Evolutionary conservation across 2,329 filamentous ascomycete species (phyloP).

Genomic region (Lasiodiplodia hormozganensis): DNA sequence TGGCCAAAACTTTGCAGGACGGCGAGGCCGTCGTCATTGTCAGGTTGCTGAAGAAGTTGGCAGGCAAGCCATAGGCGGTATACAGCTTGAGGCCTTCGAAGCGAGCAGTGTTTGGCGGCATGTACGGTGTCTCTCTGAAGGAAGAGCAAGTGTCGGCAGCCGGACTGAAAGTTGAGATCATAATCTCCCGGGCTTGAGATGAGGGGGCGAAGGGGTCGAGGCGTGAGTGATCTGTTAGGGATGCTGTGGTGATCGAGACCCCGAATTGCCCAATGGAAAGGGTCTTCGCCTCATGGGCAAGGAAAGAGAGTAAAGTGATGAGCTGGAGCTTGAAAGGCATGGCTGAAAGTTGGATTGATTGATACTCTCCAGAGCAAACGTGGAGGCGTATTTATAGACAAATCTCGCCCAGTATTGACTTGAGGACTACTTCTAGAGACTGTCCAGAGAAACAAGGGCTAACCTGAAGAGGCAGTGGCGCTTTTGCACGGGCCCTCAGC

Average conservation of each 20-base stretch:
- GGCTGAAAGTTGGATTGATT: not conserved
- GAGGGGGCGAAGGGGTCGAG: not conserved
- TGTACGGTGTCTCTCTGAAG: not conserved
- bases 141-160: not conserved
- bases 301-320: not conserved
- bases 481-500: not conserved
- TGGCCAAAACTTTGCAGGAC: conserved; percentile 18
- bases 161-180: not conserved
- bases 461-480: not conserved
- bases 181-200: not conserved
- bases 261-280: not conserved
- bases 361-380: not conserved
- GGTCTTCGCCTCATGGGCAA: not conserved
- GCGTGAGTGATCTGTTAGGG: not conserved
- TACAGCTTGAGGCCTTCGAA: not conserved
- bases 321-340: conserved; percentile 2
- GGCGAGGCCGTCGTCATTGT: not conserved
- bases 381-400: not conserved
- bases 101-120: not conserved
- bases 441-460: not conserved
- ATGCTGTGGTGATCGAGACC: not conserved
- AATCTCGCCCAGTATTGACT: too few species aligned
- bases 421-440: too few species aligned
- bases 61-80: not conserved
- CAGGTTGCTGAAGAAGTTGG: not conserved